These are phyloP conservation scores for Beauveria brongniartii DNA, from an alignment of 2,329 filamentous ascomycete species.

Conservation along the genomic window DNA sequence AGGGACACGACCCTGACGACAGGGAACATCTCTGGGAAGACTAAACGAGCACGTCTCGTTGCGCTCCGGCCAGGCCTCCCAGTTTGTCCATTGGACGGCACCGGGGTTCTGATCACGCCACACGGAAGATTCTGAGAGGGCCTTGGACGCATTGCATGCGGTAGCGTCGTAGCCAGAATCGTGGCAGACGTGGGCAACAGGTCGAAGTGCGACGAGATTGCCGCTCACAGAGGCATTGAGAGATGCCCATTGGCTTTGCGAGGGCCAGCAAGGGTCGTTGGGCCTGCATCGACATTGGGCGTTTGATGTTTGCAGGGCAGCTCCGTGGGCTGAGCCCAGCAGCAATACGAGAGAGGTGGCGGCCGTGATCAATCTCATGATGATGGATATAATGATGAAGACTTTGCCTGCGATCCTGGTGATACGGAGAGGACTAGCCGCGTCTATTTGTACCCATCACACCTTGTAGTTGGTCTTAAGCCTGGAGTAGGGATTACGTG, in stretches of 20 bases:
- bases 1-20: slow-evolving; percentile 28
- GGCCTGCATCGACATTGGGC: slow-evolving; percentile 37
- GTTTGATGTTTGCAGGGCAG: neutral
- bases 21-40: slow-evolving; percentile 17
- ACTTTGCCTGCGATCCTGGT: neutral
- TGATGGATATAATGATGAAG: neutral
- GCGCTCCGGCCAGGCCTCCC: slow-evolving; percentile 28
- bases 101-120: slow-evolving; percentile 29
- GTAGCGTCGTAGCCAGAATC: slow-evolving; percentile 32
- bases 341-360: neutral
- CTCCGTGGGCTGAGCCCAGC: neutral
- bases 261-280: slow-evolving; percentile 43
- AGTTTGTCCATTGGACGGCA: slow-evolving; percentile 29
- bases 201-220: slow-evolving; percentile 40
- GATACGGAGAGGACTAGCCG: neutral
- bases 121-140: slow-evolving; percentile 21
- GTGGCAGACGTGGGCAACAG: slow-evolving; percentile 44
- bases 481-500: neutral
- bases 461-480: neutral
- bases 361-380: neutral
- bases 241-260: slow-evolving; percentile 30
- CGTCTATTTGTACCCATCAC: slow-evolving; percentile 1
- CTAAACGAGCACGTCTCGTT: slow-evolving; percentile 29
- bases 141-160: slow-evolving; percentile 29
- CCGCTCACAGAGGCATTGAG: slow-evolving; percentile 44